Conservation (phyloP, 129 eudicot genomes). For the Lactuca sativa region DNA sequence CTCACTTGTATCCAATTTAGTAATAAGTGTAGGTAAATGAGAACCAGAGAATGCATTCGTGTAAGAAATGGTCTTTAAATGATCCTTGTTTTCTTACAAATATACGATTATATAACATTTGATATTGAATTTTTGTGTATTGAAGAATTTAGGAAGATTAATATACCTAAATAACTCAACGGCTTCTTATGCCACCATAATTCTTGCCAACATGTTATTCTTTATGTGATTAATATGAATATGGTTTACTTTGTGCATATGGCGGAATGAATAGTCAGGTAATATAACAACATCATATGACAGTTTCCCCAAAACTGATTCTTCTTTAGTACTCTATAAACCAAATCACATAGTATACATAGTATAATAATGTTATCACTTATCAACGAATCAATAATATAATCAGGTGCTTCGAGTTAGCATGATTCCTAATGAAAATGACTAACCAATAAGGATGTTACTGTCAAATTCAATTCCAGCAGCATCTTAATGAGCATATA, state of each 20-base stretch:
- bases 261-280: conserved; percentile 68
- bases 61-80: conserved; percentile 53
- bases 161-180: conserved; percentile 55
- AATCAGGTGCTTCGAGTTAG: neutral
- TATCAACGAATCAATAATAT: neutral
- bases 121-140: neutral
- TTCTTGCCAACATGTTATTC: conserved; percentile 48
- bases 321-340: conserved; percentile 63
- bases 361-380: neutral
- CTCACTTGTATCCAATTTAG: conserved; percentile 49
- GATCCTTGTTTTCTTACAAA: conserved; percentile 51
- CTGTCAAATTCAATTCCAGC: conserved; percentile 51
- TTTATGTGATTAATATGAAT: conserved; percentile 43
- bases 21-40: conserved; percentile 44
- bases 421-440: neutral
- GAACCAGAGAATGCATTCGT: conserved; percentile 62
- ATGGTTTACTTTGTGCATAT: conserved; percentile 41
- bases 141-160: neutral
- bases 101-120: conserved; percentile 7
- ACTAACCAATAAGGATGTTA: conserved; percentile 62
- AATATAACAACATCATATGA: conserved; percentile 58
- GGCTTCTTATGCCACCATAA: conserved; percentile 68
- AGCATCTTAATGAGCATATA: conserved; percentile 60
- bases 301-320: conserved; percentile 48
- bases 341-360: neutral